Conservation (phyloP, 1,139 yeast species). For the Suhomyces kunorum region DNA sequence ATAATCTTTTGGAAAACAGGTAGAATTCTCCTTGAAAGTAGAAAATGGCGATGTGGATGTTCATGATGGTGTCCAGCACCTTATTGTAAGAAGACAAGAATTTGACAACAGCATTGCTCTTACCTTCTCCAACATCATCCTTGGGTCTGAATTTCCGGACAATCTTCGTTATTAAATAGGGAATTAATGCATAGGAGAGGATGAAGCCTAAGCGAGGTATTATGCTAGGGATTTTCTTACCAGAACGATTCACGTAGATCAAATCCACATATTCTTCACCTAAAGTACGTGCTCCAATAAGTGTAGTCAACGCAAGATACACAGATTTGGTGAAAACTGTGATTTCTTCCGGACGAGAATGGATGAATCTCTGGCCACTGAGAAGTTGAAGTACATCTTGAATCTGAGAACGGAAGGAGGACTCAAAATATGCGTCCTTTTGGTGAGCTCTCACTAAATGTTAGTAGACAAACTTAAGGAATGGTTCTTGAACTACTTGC, state of each 20-base stretch:
- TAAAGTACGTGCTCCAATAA: slow-evolving; percentile 73
- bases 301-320: slow-evolving; percentile 71
- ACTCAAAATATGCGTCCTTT: slow-evolving; percentile 76
- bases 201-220: slow-evolving; percentile 55
- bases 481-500: slow-evolving; percentile 27
- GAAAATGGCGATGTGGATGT: slow-evolving; percentile 76
- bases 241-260: slow-evolving; percentile 60
- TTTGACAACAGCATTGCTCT: slow-evolving; percentile 16
- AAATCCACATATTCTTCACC: slow-evolving; percentile 96
- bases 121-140: slow-evolving; percentile 26
- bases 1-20: slow-evolving; percentile 70
- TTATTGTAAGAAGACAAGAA: slow-evolving; percentile 42
- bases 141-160: slow-evolving; percentile 29
- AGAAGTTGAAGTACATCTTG: slow-evolving; percentile 56
- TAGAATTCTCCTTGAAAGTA: slow-evolving; percentile 82
- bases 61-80: slow-evolving; percentile 54
- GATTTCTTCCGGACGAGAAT: slow-evolving; percentile 64
- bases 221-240: slow-evolving; percentile 50
- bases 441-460: slow-evolving; percentile 72
- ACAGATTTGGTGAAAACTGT: slow-evolving; percentile 56
- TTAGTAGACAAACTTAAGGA: slow-evolving; percentile 15
- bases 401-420: slow-evolving; percentile 54
- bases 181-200: slow-evolving; percentile 55
- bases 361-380: slow-evolving; percentile 70
- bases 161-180: slow-evolving; percentile 47